Evolutionary conservation across 176 grass and related monocot genomes (phyloP).

Genomic region (Phoenix dactylifera): DNA sequence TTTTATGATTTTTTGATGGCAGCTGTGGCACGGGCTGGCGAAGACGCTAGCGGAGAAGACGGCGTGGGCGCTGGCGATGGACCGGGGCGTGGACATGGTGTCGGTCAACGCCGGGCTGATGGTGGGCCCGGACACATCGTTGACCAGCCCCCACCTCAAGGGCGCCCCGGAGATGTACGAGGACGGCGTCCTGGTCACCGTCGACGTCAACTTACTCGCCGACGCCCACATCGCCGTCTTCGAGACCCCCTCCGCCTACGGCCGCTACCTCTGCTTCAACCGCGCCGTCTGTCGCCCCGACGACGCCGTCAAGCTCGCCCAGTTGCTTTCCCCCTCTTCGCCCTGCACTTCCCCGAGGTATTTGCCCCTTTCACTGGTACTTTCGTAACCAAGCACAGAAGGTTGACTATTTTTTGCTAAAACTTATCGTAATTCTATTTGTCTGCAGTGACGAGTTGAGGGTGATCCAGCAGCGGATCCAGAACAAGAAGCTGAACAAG

Average conservation of each 20-base stretch:
- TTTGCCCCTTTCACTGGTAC: no score
- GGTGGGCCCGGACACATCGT: slow-evolving; percentile 27
- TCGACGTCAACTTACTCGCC: slow-evolving; percentile 58
- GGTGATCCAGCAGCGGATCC: slow-evolving; percentile 58
- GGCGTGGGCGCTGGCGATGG: slow-evolving; percentile 95
- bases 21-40: slow-evolving; percentile 88
- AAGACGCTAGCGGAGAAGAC: slow-evolving; percentile 93
- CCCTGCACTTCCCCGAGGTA: slow-evolving; percentile 26
- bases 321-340: slow-evolving; percentile 36
- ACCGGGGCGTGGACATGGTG: slow-evolving; percentile 92
- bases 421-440: no score
- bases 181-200: slow-evolving; percentile 73
- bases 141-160: slow-evolving; percentile 53
- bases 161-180: slow-evolving; percentile 76
- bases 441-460: slow-evolving; percentile 57
- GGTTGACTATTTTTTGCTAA: no score
- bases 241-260: slow-evolving; percentile 59
- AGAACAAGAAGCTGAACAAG: slow-evolving; percentile 75
- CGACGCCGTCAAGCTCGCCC: slow-evolving; percentile 55
- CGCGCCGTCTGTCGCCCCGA: slow-evolving; percentile 52
- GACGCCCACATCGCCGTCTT: slow-evolving; percentile 74
- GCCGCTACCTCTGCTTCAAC: slow-evolving; percentile 88
- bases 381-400: no score
- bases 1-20: background rate
- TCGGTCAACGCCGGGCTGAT: slow-evolving; percentile 67